These are phyloP conservation scores for Termitomyces sp. DNA, from an alignment of 768 basidiomycete species.

Conservation along the genomic window DNA sequence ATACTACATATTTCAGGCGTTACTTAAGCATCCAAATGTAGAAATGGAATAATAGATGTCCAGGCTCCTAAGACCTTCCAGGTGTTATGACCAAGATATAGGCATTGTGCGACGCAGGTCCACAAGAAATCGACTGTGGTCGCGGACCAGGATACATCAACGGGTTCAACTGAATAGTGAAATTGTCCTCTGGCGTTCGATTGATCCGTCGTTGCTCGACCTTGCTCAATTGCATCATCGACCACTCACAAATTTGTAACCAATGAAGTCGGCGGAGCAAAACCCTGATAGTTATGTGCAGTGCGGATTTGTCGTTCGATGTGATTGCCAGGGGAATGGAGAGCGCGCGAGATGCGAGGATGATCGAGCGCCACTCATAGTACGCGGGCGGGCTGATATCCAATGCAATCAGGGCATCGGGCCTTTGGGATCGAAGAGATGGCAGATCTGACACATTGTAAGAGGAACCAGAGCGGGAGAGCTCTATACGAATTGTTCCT, in stretches of 20 bases:
- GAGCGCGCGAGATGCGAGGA: slow-evolving; percentile 24
- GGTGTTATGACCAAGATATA: slow-evolving; percentile 15
- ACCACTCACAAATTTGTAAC: not conserved
- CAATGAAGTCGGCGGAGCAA: not conserved
- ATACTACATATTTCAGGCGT: too few species aligned
- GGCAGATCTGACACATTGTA: slow-evolving; percentile 10
- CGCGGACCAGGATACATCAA: slow-evolving; percentile 19
- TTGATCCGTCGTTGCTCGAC: not conserved
- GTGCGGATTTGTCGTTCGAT: not conserved
- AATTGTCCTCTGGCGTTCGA: not conserved
- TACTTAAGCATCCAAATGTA: too few species aligned
- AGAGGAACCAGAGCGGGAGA: slow-evolving; percentile 16
- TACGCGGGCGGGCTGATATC: slow-evolving; percentile 38
- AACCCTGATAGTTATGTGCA: not conserved
- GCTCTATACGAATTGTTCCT: slow-evolving; percentile 35
- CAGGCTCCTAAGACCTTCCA: not conserved
- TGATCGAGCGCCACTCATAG: slow-evolving; percentile 29
- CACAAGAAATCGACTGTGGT: not conserved
- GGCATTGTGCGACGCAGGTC: slow-evolving; percentile 14
- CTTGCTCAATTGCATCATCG: not conserved
- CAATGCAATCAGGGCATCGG: slow-evolving; percentile 40
- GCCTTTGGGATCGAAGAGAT: slow-evolving; percentile 11
- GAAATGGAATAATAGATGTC: too few species aligned
- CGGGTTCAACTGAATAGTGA: slow-evolving; percentile 15
- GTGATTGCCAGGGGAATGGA: slow-evolving; percentile 25